A percentile compares a stretch with the other conserved stretches of the same genome.
These are phyloP conservation scores for Juglanconis juglandina DNA, from an alignment of 2,329 filamentous ascomycete genomes.

Conservation along the genomic window DNA sequence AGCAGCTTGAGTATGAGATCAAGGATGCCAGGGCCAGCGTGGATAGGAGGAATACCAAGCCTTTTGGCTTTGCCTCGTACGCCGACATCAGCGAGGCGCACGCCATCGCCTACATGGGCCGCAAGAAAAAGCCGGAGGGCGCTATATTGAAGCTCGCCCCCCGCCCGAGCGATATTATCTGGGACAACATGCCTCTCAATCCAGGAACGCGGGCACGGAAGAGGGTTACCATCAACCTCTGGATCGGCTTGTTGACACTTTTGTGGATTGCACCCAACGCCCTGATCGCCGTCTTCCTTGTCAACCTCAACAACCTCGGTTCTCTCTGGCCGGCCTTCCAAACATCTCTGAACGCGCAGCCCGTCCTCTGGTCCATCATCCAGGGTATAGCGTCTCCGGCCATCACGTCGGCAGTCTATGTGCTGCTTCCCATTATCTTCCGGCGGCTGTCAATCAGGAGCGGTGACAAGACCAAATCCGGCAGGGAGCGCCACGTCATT, in stretches of 20 bases:
- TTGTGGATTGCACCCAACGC: constrained; percentile 91
- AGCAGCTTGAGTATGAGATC: constrained; percentile 77
- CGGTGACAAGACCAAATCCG: constrained; percentile 88
- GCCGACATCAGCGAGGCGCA: constrained; percentile 85
- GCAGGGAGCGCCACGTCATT: constrained; percentile 85
- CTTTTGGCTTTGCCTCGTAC: constrained; percentile 94
- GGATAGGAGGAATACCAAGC: constrained; percentile 82
- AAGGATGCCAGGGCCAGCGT: constrained; percentile 77
- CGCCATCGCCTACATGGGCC: constrained; percentile 75
- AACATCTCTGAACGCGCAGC: constrained; percentile 57
- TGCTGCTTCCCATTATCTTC: constrained; percentile 87
- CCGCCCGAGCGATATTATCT: constrained; percentile 87
- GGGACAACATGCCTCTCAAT: constrained; percentile 82
- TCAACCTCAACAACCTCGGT: constrained; percentile 79
- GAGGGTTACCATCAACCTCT: constrained; percentile 75
- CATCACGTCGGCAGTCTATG: constrained; percentile 80
- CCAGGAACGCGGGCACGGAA: constrained; percentile 67
- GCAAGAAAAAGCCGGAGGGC: constrained; percentile 76
- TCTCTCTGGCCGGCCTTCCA: constrained; percentile 76
- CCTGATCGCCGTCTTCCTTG: constrained; percentile 88
- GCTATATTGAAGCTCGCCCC: constrained; percentile 77
- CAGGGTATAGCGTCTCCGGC: constrained; percentile 91
- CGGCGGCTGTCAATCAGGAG: constrained; percentile 77
- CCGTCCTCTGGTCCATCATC: constrained; percentile 74
- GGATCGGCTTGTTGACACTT: constrained; percentile 76